Evolutionary conservation across 164 flowering plant species (phyloP).

Genomic region (Chloranthus sessilifolius): DNA sequence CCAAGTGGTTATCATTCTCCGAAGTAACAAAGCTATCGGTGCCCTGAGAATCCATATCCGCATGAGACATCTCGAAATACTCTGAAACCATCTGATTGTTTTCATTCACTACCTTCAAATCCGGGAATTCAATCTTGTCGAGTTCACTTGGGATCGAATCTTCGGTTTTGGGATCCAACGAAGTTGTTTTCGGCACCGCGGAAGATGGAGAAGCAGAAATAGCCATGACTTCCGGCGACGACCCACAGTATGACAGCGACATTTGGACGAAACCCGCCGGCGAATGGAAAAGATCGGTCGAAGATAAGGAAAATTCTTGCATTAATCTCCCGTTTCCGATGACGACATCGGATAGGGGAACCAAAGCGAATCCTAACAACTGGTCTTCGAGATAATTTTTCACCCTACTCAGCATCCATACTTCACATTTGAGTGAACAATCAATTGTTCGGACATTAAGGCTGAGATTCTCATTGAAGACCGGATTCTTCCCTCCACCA

Average conservation of each 20-base stretch:
- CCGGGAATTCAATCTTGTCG: conserved; percentile 88
- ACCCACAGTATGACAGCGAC: conserved; percentile 59
- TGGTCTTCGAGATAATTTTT: conserved; percentile 90
- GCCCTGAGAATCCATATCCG: conserved; percentile 41
- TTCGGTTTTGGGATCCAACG: conserved; percentile 28
- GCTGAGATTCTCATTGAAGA: conserved; percentile 59
- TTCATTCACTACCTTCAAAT: conserved; percentile 70
- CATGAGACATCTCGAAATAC: conserved; percentile 45
- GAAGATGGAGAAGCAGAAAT: conserved; percentile 31
- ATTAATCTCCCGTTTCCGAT: conserved; percentile 54
- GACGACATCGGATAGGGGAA: conserved; percentile 70
- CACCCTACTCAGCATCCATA: conserved; percentile 96
- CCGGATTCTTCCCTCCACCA: conserved; percentile 92
- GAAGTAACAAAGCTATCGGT: conserved; percentile 45
- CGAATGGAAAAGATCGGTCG: conserved; percentile 89
- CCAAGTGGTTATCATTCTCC: conserved; percentile 33
- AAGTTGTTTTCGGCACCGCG: conserved; percentile 17
- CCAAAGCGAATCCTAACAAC: conserved; percentile 80
- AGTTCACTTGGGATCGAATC: conserved; percentile 32
- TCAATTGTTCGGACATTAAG: conserved; percentile 57
- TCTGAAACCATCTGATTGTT: conserved; percentile 83
- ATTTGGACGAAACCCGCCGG: conserved; percentile 86
- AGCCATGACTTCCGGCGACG: conserved; percentile 66
- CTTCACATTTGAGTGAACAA: conserved; percentile 79
- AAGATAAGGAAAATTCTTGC: conserved; percentile 82